Percentiles rank a stretch among this genome's conserved stretches.
Evolutionary conservation across 148 eudicot genomes (phyloP).

Genomic region (Beta vulgaris): DNA sequence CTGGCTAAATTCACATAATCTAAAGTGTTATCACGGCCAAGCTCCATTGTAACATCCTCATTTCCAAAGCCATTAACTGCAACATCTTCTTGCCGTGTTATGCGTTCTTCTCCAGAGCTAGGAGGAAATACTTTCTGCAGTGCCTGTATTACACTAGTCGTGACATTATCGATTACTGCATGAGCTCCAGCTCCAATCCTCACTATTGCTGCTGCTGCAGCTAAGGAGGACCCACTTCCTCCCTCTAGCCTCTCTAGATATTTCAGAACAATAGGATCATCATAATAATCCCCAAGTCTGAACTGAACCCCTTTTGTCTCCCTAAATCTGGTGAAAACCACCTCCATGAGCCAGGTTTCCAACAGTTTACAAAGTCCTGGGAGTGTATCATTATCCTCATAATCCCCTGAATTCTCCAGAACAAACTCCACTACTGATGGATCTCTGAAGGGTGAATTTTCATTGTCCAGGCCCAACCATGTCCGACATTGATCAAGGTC

Average conservation of each 20-base stretch:
- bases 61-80: slow-evolving; percentile 33
- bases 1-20: slow-evolving; percentile 30
- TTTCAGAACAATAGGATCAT: slow-evolving; percentile 85
- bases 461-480: slow-evolving; percentile 88
- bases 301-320: slow-evolving; percentile 66
- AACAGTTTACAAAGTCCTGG: slow-evolving; percentile 91
- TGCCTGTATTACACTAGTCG: slow-evolving; percentile 72
- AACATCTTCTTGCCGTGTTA: slow-evolving; percentile 37
- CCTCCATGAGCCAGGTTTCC: slow-evolving; percentile 98
- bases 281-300: slow-evolving; percentile 93
- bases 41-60: slow-evolving; percentile 29
- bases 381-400: slow-evolving; percentile 69
- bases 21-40: slow-evolving; percentile 32
- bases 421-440: slow-evolving; percentile 72
- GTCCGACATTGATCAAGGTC: slow-evolving; percentile 86
- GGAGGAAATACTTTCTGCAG: slow-evolving; percentile 82
- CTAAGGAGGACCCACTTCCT: slow-evolving; percentile 76
- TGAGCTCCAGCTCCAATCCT: slow-evolving; percentile 91
- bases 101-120: slow-evolving; percentile 42
- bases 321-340: slow-evolving; percentile 89
- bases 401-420: slow-evolving; percentile 68
- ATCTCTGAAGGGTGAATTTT: slow-evolving; percentile 73
- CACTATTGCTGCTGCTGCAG: slow-evolving; percentile 95
- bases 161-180: slow-evolving; percentile 87
- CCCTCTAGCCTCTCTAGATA: slow-evolving; percentile 83